Evolutionary conservation across 257 asterid species (phyloP), one percentile per base, ranked within the genome.

Genomic region (Coffea eugenioides): DNA sequence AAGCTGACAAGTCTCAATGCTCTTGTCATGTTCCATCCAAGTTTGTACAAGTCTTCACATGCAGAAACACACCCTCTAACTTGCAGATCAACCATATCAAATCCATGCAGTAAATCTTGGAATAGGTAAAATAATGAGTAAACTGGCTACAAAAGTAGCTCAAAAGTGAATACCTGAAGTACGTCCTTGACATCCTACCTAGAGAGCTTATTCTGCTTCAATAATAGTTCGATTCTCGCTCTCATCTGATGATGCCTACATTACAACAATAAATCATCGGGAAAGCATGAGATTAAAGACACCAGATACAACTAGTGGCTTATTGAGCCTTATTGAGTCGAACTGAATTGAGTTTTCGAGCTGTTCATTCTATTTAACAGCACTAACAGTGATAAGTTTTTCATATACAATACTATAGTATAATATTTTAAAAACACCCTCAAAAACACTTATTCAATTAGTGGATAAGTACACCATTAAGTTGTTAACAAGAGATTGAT

Each of bases 181-280:
- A 96, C 83, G 86, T 89, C 88, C 85, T 90, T 89, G 70, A 96
- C 93, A 85, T 96, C 93, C 85, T 88, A 91, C 88, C 85, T 96
- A 73, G 97, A 88, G 71, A 96, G 83, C 91, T 90, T 94, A 71
- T 92, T 97, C 84, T 96, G 98, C 94, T 89, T 96, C 52, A 96
- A 74, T 80, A 96, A 79, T 79, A 94, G 86, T 80, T 96, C 99
- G 73, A 94, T 92, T 85, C 99, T 96, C 80, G 92, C 93, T 83
- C 90, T 89, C 90, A 94, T 96, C 75, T 88, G 91, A 79, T 92
- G 79, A 84, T 94, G 97, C 90, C 99, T 96, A 80, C 8, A 71
- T 54, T 8, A 77, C 57, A 82, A 77, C 65, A 70, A 74, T 41
- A 79, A 52, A 36, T 57, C 43, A 73, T 57, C 69, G 43, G 43